Evolutionary conservation across 495 filamentous ascomycete genomes (phyloP).

Genomic region (Neurospora tetraspora): DNA sequence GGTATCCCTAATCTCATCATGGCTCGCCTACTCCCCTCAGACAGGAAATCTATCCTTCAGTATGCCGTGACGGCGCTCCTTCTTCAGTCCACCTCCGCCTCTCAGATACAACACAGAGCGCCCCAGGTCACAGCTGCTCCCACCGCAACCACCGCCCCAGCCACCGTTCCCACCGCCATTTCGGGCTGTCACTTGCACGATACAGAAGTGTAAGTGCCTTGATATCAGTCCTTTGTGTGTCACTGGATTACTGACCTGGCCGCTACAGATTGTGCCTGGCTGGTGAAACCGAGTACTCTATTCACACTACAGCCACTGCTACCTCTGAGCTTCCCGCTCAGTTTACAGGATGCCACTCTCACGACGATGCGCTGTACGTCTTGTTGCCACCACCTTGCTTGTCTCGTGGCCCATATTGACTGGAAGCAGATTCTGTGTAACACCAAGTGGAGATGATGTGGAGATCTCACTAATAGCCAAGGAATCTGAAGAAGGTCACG

Average conservation of each 20-base stretch:
- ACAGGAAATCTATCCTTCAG: constrained; percentile 5
- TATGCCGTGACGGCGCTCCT: constrained; percentile 6
- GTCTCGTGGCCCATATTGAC: background rate
- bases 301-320: constrained; percentile 5
- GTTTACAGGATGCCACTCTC: constrained; percentile 5
- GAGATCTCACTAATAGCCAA: constrained; percentile 2
- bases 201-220: background rate
- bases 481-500: constrained; percentile 18
- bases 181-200: constrained; percentile 11
- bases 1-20: constrained; percentile 1
- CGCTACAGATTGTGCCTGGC: constrained; percentile 8
- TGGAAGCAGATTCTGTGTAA: constrained; percentile 28
- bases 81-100: background rate
- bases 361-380: constrained; percentile 8
- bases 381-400: background rate
- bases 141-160: background rate
- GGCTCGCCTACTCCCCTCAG: constrained; percentile 1
- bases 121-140: constrained; percentile 6
- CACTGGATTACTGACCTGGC: background rate
- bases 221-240: background rate
- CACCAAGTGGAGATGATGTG: constrained; percentile 31
- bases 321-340: constrained; percentile 8
- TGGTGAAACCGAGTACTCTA: constrained; percentile 5
- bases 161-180: constrained; percentile 8
- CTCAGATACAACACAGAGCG: constrained; percentile 4